phyloP scores from a whole-genome alignment of 768 basidiomycete species.

The Sporobolomyces phaffii region DNA sequence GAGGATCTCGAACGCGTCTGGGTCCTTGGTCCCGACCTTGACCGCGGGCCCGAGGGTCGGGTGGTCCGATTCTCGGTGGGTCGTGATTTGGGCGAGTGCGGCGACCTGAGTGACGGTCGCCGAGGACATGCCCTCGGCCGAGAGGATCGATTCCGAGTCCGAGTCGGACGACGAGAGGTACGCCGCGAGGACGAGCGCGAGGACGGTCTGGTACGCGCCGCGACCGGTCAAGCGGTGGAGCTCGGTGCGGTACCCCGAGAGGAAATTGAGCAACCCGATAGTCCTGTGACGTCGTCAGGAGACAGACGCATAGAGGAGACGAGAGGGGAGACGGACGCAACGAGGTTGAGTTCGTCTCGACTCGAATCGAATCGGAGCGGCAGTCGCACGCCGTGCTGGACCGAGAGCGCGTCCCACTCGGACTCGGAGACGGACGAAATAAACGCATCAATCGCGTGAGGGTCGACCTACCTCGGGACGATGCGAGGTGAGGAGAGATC shows the following conservation, averaged over 20 bases:
- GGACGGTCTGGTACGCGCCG: slow-evolving; percentile 77
- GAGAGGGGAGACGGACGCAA: slow-evolving; percentile 49
- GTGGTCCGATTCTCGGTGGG: slow-evolving; percentile 67
- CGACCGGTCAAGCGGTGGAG: slow-evolving; percentile 67
- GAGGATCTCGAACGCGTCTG: slow-evolving; percentile 66
- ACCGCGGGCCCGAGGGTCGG: slow-evolving; percentile 59
- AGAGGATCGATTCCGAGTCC: slow-evolving; percentile 53
- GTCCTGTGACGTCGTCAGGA: neutral
- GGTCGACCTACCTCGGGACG: too few species aligned
- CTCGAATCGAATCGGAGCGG: slow-evolving; percentile 72
- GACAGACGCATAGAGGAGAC: neutral
- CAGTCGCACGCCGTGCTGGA: slow-evolving; percentile 61
- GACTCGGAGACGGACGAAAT: neutral
- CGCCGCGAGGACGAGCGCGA: slow-evolving; percentile 64
- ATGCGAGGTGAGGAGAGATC: too few species aligned
- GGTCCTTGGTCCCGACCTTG: slow-evolving; percentile 61
- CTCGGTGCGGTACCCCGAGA: slow-evolving; percentile 68
- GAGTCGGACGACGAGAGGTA: slow-evolving; percentile 56
- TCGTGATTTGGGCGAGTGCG: slow-evolving; percentile 62
- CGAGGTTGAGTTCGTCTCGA: slow-evolving; percentile 69
- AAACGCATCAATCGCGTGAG: neutral
- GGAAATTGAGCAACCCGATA: slow-evolving; percentile 60
- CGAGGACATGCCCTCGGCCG: slow-evolving; percentile 55
- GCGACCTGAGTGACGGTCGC: slow-evolving; percentile 59
- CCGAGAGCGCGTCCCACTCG: neutral